Conservation (phyloP, 306 rosid species). For the Dalbergia cultrata region DNA sequence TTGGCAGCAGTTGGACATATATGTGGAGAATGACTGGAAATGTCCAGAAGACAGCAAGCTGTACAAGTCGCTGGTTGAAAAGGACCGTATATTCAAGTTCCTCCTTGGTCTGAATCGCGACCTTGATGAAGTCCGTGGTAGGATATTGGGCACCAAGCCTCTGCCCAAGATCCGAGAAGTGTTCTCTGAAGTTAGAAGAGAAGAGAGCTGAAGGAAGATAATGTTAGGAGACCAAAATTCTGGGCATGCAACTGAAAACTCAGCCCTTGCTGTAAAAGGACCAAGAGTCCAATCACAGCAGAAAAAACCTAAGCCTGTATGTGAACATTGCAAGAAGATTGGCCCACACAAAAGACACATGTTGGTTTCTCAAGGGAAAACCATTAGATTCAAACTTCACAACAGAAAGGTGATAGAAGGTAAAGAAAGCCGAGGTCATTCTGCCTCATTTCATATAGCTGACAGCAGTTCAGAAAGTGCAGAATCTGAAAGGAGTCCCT, state of each 20-base stretch:
- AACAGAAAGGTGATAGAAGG: background rate
- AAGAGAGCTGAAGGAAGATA: background rate
- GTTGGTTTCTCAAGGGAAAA: too few species aligned
- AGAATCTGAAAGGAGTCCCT: too few species aligned
- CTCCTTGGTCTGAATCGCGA: background rate
- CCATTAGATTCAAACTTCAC: too few species aligned
- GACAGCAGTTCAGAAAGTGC: too few species aligned
- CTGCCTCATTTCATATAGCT: too few species aligned
- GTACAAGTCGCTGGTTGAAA: too few species aligned
- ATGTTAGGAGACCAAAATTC: background rate
- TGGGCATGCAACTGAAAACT: background rate
- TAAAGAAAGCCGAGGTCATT: too few species aligned
- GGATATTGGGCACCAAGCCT: background rate
- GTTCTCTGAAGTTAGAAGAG: background rate
- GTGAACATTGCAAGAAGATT: background rate
- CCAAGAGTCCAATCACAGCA: too few species aligned
- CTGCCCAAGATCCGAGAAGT: background rate
- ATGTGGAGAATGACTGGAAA: background rate
- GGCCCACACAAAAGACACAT: too few species aligned
- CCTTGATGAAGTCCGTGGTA: background rate
- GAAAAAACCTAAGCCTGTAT: background rate
- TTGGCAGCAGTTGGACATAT: background rate
- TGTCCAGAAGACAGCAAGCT: background rate
- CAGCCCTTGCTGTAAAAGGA: background rate
- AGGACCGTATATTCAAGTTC: too few species aligned